These are phyloP conservation scores for Diaporthe vaccinii DNA, from an alignment of 2,329 filamentous ascomycete genomes.

Conservation along the genomic window DNA sequence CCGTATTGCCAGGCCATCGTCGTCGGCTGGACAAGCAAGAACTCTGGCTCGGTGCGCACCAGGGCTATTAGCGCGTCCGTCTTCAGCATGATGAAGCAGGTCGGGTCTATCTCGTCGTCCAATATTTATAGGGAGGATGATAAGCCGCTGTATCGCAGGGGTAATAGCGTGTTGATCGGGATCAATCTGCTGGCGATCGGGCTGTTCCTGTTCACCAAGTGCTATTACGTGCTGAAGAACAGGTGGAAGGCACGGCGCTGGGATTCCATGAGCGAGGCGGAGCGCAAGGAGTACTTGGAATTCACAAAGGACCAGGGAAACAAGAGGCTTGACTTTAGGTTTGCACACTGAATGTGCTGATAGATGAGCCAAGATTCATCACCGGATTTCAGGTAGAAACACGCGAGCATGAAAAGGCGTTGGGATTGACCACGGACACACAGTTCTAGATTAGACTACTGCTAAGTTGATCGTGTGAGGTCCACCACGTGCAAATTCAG, in stretches of 20 bases:
- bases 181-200: conserved; percentile 64
- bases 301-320: conserved; percentile 59
- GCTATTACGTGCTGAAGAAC: conserved; percentile 67
- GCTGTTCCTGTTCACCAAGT: conserved; percentile 63
- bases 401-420: neutral
- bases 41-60: conserved; percentile 72
- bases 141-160: conserved; percentile 65
- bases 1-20: conserved; percentile 72
- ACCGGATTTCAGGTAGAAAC: no score
- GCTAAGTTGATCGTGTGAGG: neutral
- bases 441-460: neutral
- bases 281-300: conserved; percentile 62
- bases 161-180: conserved; percentile 66
- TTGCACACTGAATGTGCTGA: conserved; percentile 50
- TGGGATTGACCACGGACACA: neutral
- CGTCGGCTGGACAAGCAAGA: conserved; percentile 70
- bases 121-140: conserved; percentile 68
- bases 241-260: conserved; percentile 60
- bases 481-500: neutral
- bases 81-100: conserved; percentile 62
- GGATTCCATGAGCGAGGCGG: conserved; percentile 61
- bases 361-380: no score
- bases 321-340: conserved; percentile 59
- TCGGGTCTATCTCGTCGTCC: conserved; percentile 42
- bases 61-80: conserved; percentile 70